Conservation (phyloP, 2,329 filamentous ascomycete genomes). For the Ophiosphaerella korrae region DNA sequence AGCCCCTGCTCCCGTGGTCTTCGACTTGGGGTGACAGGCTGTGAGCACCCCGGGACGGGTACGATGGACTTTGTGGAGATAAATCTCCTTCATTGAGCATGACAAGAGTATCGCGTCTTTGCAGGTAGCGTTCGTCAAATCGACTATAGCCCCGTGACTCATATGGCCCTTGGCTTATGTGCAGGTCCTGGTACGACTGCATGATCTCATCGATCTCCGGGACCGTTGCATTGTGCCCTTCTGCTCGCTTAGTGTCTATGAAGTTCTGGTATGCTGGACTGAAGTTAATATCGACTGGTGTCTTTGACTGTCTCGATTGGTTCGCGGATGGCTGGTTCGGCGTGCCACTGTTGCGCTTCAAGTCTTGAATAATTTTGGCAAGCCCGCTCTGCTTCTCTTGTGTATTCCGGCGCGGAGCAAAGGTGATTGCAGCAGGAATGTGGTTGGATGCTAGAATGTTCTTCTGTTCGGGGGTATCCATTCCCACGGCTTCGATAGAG, state of each 20-base stretch:
- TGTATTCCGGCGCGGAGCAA: slow-evolving; percentile 13
- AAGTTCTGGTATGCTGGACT: slow-evolving; percentile 31
- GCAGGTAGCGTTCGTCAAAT: slow-evolving; percentile 4
- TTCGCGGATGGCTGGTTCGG: slow-evolving; percentile 7
- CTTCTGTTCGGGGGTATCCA: slow-evolving; percentile 1
- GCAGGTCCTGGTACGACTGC: slow-evolving; percentile 34
- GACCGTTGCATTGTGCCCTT: slow-evolving; percentile 32
- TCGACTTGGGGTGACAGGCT: slow-evolving; percentile 21
- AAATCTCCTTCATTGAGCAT: slow-evolving; percentile 20
- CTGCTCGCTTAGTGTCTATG: slow-evolving; percentile 17
- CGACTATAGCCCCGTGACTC: slow-evolving; percentile 4
- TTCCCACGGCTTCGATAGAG: slow-evolving; percentile 22
- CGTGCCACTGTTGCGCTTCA: slow-evolving; percentile 18
- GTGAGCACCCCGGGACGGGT: slow-evolving; percentile 14
- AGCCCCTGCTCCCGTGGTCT: slow-evolving; percentile 4
- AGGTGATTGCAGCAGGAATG: slow-evolving; percentile 25
- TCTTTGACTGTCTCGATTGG: slow-evolving; percentile 3
- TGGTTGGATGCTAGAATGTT: slow-evolving; percentile 1
- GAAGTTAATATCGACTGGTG: slow-evolving; percentile 18
- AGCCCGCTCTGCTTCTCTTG: slow-evolving; percentile 23
- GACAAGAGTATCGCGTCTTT: slow-evolving; percentile 25
- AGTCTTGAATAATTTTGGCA: slow-evolving; percentile 28
- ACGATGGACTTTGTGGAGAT: slow-evolving; percentile 11
- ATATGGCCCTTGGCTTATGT: slow-evolving; percentile 2
- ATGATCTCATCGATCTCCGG: slow-evolving; percentile 44